phyloP scores from a whole-genome alignment of 805 yeast species.

The Nakazawaea wyomingensis region DNA sequence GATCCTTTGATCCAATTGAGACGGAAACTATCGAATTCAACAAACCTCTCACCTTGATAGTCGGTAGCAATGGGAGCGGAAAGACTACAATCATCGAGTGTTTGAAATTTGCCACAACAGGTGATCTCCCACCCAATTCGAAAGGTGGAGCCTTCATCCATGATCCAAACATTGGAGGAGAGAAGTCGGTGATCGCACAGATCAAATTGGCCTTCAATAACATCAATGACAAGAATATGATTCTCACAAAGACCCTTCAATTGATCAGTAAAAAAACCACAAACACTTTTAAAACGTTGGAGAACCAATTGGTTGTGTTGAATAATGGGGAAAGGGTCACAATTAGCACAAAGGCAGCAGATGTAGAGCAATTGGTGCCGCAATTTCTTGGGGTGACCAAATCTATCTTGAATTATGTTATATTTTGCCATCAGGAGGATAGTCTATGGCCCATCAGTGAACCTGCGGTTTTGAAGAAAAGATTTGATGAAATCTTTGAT shows the following conservation, averaged over 20 bases:
- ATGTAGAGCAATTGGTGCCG: slow-evolving; percentile 79
- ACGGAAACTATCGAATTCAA: slow-evolving; percentile 87
- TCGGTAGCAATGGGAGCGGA: slow-evolving; percentile 96
- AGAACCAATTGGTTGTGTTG: slow-evolving; percentile 75
- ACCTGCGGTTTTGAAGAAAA: slow-evolving; percentile 80
- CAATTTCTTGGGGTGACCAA: slow-evolving; percentile 80
- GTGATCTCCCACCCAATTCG: slow-evolving; percentile 91
- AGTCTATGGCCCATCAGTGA: slow-evolving; percentile 95
- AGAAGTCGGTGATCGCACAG: slow-evolving; percentile 79
- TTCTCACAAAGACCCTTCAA: slow-evolving; percentile 81
- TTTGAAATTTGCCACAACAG: slow-evolving; percentile 89
- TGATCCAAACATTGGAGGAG: slow-evolving; percentile 79
- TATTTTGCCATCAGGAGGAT: slow-evolving; percentile 97
- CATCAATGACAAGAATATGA: slow-evolving; percentile 71
- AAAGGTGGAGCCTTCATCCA: slow-evolving; percentile 95
- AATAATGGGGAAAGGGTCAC: slow-evolving; percentile 66
- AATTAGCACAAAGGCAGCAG: slow-evolving; percentile 75
- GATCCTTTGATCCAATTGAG: slow-evolving; percentile 85
- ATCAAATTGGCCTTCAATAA: slow-evolving; percentile 81
- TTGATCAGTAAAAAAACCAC: slow-evolving; percentile 55
- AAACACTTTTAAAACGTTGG: slow-evolving; percentile 81
- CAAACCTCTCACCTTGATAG: slow-evolving; percentile 84
- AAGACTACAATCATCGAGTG: slow-evolving; percentile 96
- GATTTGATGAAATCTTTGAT: slow-evolving; percentile 95
- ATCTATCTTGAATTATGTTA: slow-evolving; percentile 84